These are phyloP conservation scores for Ustulina deusta DNA, from an alignment of 2,329 filamentous ascomycete species.

Conservation along the genomic window DNA sequence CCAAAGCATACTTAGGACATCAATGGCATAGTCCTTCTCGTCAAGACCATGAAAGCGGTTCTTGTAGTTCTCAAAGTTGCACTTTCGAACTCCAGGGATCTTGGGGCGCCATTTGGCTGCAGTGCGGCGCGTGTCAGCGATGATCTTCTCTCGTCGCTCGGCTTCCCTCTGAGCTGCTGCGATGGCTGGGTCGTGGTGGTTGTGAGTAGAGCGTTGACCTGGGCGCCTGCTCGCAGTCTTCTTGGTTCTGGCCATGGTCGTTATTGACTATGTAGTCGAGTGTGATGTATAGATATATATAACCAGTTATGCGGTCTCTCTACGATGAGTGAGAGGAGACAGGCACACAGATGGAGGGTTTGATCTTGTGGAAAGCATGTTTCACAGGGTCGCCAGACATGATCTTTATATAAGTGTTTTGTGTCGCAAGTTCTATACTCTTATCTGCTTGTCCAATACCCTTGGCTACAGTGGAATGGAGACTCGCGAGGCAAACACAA, in stretches of 20 bases:
- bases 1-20: constrained; percentile 50
- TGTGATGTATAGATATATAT: not conserved
- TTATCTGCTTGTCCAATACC: not conserved
- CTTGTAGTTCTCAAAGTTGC: constrained; percentile 60
- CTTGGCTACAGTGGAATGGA: constrained; percentile 4
- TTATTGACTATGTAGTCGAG: not conserved
- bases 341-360: not conserved
- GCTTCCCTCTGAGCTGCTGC: constrained; percentile 52
- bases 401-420: constrained; percentile 14
- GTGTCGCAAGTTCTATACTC: not conserved
- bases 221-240: constrained; percentile 8
- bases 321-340: not conserved
- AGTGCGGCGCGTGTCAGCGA: constrained; percentile 52
- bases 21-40: constrained; percentile 55
- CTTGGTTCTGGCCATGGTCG: constrained; percentile 34
- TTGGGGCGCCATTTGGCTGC: constrained; percentile 57
- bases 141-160: constrained; percentile 54
- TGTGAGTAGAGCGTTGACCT: constrained; percentile 24
- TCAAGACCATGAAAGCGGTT: constrained; percentile 55
- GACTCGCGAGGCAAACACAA: constrained; percentile 18
- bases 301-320: not conserved
- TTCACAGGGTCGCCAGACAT: not conserved
- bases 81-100: constrained; percentile 56
- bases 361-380: not conserved
- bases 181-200: constrained; percentile 48